Base-by-base conservation (phyloP, 2,329 filamentous ascomycete species). In the Colletotrichum tabaci region DNA sequence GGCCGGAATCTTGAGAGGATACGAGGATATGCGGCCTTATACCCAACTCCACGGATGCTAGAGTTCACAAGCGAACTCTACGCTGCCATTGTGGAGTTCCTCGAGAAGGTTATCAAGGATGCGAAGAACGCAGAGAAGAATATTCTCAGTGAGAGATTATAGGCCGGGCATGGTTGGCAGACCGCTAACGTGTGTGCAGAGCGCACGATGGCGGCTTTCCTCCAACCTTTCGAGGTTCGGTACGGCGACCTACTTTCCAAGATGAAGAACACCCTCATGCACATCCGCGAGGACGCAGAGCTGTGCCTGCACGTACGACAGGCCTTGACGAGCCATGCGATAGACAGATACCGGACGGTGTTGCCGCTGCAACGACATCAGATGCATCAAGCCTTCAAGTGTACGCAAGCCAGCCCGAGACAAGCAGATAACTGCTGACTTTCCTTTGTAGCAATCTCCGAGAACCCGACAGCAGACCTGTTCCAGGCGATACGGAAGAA, bases 11-110 rank as follows among this genome's bases (percentile, higher is more conserved):
- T 78, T 12, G 74, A 76, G 3, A 75, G 76, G 2, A 73, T 78
- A 44, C 73, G 76, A 40, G 61, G 74, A 26, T 75, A 74, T 38
- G 68, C 72, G n/a, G 72, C 72, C 12, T 52, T 78, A 10, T 77
- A 73, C 49, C 75, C 76, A 2, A 78, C 75, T 2, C 68, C 71
- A 1, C 62, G 76, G n/a, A 78, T 78, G 74, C 63, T 77, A 12
- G 74, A 78, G 55, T 75, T 78, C n/a, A 74, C 74, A 8, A 71
- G 74, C 40, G 73, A 75, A 58, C 62, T 78, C 8, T 78, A 78
- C 55, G 76, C 76, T 1, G 76, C 76, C 1, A 74, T 78, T 1
- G 64, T 76, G 55, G 74, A 78, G 44, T 78, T 78, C 23, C 72
- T 78, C 9, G 70, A 74, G 9, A 71, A 74, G 57, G 76, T 66